A percentile compares a stretch with the other conserved stretches of the same genome.
Conservation (phyloP, 169 alveolate species). For the Eimeria zaria region DNA sequence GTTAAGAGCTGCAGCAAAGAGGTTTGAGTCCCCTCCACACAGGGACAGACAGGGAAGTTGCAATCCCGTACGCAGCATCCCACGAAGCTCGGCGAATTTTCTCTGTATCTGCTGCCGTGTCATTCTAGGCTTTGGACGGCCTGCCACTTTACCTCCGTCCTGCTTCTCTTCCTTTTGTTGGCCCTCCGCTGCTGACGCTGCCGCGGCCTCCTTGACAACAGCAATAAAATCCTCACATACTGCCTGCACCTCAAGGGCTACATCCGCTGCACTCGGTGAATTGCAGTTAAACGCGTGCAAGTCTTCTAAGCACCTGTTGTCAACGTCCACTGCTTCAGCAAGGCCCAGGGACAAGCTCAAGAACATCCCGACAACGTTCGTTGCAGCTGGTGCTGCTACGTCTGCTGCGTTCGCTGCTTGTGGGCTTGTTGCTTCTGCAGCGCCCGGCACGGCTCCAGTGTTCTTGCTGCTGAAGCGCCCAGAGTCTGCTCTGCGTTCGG, state of each 20-base stretch:
- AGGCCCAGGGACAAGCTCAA: conserved; percentile 27
- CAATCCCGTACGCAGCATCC: conserved; percentile 15
- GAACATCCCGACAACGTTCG: conserved; percentile 35
- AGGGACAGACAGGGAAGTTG: conserved; percentile 68
- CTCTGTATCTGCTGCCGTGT: conserved; percentile 83
- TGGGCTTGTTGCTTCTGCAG: conserved; percentile 16
- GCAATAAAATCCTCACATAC: conserved; percentile 51
- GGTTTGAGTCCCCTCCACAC: conserved; percentile 45
- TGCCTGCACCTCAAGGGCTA: conserved; percentile 66
- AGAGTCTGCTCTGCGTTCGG: neutral
- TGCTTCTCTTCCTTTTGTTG: conserved; percentile 46
- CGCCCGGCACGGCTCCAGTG: neutral
- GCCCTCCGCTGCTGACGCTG: conserved; percentile 45
- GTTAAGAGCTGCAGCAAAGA: conserved; percentile 56
- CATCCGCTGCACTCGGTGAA: conserved; percentile 54
- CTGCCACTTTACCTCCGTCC: neutral
- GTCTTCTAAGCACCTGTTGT: neutral
- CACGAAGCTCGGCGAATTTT: conserved; percentile 24
- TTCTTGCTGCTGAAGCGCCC: neutral
- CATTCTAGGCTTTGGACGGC: neutral
- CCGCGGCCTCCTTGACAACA: conserved; percentile 46
- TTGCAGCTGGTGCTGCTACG: conserved; percentile 37
- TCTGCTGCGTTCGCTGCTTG: neutral
- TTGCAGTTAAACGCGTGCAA: conserved; percentile 32
- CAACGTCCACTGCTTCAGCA: neutral